phyloP scores from a whole-genome alignment of 176 grass and related monocot genomes.

The Oryza glumipatula region DNA sequence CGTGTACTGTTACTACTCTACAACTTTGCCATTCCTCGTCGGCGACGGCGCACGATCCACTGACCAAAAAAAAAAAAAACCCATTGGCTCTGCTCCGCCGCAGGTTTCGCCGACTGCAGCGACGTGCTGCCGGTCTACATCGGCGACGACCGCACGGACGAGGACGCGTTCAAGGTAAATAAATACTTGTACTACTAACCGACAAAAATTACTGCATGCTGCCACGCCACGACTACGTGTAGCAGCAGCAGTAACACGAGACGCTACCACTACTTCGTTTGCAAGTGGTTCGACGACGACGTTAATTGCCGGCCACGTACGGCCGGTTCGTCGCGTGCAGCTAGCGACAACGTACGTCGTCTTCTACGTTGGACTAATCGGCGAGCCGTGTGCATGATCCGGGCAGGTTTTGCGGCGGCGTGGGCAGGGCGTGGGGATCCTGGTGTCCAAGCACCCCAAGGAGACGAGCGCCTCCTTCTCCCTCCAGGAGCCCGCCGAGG shows the following conservation, averaged over 20 bases:
- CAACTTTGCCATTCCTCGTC: too few species aligned
- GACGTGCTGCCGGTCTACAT: conserved; percentile 82
- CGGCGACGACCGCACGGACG: conserved; percentile 93
- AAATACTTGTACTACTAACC: neutral
- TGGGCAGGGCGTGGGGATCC: conserved; percentile 79
- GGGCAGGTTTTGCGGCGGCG: conserved; percentile 57
- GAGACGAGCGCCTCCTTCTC: conserved; percentile 79
- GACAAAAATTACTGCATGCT: neutral
- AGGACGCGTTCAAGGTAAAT: conserved; percentile 85
- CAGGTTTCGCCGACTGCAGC: conserved; percentile 64
- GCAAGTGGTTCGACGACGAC: too few species aligned
- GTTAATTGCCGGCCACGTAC: neutral
- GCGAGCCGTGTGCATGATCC: neutral
- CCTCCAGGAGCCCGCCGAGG: conserved; percentile 79
- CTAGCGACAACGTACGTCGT: neutral
- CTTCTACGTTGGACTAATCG: neutral
- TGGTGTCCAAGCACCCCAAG: conserved; percentile 85
- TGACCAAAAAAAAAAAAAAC: neutral
- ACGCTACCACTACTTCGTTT: neutral
- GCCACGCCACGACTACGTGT: neutral
- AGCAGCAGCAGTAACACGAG: neutral
- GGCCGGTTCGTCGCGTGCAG: neutral
- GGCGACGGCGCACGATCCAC: neutral
- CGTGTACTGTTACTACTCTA: neutral
- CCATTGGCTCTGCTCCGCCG: neutral